phyloP scores from a whole-genome alignment of 495 filamentous ascomycete genomes.

The Apiosordaria backusii region DNA sequence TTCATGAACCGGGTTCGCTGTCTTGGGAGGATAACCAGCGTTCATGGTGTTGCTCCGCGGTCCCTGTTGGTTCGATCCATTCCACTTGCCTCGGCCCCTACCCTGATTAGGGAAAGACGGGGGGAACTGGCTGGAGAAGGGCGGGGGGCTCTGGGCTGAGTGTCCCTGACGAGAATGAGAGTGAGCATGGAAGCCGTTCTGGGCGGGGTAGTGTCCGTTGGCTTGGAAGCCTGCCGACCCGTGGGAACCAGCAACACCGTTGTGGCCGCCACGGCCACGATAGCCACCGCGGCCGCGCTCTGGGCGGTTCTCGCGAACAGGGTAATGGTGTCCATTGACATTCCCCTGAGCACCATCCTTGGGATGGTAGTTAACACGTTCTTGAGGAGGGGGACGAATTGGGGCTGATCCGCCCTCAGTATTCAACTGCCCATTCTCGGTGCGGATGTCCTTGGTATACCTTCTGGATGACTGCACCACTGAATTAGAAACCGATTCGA shows the following conservation, averaged over 20 bases:
- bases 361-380: conserved; percentile 14
- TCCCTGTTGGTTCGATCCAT: conserved; percentile 15
- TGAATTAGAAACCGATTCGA: not conserved
- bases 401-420: conserved; percentile 17
- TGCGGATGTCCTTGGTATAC: conserved; percentile 24
- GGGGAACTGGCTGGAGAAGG: conserved; percentile 25
- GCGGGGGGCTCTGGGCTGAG: conserved; percentile 23
- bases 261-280: conserved; percentile 37
- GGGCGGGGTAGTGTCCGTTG: conserved; percentile 29
- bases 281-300: conserved; percentile 41
- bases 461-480: conserved; percentile 21
- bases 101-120: conserved; percentile 17
- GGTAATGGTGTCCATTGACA: conserved; percentile 27
- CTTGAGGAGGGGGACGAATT: conserved; percentile 15
- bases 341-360: conserved; percentile 25
- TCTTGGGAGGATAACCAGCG: conserved; percentile 21
- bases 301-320: conserved; percentile 35
- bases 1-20: conserved; percentile 17
- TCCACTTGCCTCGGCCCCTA: conserved; percentile 30
- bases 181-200: conserved; percentile 13
- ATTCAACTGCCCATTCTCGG: conserved; percentile 20
- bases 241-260: conserved; percentile 13
- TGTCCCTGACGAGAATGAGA: conserved; percentile 22
- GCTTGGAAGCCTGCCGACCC: conserved; percentile 13
- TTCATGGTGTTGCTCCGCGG: conserved; percentile 19